Evolutionary conservation across 139 green algal genomes (phyloP).

Genomic region (Gonium pectorale): DNA sequence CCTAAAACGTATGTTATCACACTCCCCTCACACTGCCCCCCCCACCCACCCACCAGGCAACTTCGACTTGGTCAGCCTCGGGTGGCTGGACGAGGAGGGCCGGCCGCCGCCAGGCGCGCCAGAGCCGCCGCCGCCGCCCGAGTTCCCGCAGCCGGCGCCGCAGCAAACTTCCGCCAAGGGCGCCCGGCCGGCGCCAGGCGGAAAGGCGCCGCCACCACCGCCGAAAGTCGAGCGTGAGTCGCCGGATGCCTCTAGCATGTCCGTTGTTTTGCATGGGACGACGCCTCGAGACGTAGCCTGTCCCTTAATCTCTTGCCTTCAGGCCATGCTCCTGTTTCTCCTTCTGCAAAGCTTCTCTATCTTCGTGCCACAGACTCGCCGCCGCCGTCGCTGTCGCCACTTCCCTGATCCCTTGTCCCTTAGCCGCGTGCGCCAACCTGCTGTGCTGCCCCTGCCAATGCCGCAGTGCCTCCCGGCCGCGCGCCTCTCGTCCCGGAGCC

Average conservation of each 20-base stretch:
- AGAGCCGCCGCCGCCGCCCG: not conserved
- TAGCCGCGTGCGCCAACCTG: no score
- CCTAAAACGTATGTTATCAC: no score
- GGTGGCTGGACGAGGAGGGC: constrained; percentile 48
- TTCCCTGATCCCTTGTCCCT: no score
- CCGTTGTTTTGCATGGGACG: no score
- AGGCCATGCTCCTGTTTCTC: no score
- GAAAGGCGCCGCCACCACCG: not conserved
- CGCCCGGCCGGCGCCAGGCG: not conserved
- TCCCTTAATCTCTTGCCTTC: no score
- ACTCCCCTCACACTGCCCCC: not conserved
- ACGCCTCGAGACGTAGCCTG: no score
- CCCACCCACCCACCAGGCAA: constrained; percentile 17
- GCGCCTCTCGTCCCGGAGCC: constrained; percentile 10
- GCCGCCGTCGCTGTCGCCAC: no score
- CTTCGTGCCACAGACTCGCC: no score
- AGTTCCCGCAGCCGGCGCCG: not conserved
- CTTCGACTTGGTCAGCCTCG: constrained; percentile 55
- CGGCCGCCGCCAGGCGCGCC: constrained; percentile 34
- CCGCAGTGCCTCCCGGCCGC: not conserved
- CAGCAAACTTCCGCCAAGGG: not conserved
- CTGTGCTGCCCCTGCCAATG: not conserved
- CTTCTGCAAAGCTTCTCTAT: no score
- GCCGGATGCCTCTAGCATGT: not conserved
- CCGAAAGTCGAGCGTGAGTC: constrained; percentile 18